Conservation (phyloP, 1,284 basidiomycete species). For the Microbotryomycetes sp. region DNA sequence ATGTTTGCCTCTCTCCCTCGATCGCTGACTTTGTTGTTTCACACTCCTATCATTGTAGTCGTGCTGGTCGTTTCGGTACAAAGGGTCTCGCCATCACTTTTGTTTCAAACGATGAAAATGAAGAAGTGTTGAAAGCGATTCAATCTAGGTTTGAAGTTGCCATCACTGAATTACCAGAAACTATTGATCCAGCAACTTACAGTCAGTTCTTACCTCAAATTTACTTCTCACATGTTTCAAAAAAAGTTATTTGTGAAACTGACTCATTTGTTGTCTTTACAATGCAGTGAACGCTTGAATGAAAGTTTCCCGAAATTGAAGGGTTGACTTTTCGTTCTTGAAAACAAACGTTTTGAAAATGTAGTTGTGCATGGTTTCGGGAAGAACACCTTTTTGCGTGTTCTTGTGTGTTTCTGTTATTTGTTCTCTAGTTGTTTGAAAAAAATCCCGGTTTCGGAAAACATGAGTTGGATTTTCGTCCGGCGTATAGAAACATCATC, state of each 20-base stretch:
- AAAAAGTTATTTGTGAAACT: background rate
- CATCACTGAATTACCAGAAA: constrained; percentile 84
- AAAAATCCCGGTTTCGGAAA: too few relatives aligned
- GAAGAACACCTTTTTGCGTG: too few relatives aligned
- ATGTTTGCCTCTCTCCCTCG: background rate
- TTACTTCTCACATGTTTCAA: too few relatives aligned
- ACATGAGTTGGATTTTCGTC: too few relatives aligned
- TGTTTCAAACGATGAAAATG: constrained; percentile 83
- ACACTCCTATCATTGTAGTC: constrained; percentile 47
- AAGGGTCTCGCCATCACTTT: constrained; percentile 99
- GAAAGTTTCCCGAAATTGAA: background rate
- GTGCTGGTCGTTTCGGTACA: constrained; percentile 98
- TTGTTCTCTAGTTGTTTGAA: too few relatives aligned
- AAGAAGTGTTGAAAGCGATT: constrained; percentile 85
- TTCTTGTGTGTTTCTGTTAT: too few relatives aligned
- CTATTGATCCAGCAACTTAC: constrained; percentile 65
- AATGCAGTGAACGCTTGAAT: constrained; percentile 12
- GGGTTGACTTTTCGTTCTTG: background rate
- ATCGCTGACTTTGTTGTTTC: background rate
- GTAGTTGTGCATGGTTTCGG: too few relatives aligned
- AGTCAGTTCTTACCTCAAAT: constrained; percentile 31
- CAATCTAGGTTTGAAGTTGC: constrained; percentile 90
- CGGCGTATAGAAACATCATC: too few relatives aligned
- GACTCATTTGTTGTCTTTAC: background rate
- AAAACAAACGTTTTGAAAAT: constrained; percentile 6